Evolutionary conservation across 768 basidiomycete species (phyloP).

Genomic region (Boletus insuetus): DNA sequence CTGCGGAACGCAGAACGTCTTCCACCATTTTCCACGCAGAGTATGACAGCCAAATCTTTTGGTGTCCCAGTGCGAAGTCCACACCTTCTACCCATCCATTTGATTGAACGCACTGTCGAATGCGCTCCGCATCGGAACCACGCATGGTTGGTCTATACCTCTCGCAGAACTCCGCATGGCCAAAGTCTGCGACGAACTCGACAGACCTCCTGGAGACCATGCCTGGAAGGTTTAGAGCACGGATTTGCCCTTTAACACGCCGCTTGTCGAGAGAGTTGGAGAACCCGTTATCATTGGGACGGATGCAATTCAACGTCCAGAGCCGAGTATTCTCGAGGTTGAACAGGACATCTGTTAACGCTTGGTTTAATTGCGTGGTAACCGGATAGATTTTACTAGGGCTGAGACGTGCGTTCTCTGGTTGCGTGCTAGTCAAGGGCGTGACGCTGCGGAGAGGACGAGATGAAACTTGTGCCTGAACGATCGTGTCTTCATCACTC

Average conservation of each 20-base stretch:
- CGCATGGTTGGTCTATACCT: slow-evolving; percentile 52
- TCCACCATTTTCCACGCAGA: slow-evolving; percentile 60
- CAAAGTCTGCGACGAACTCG: slow-evolving; percentile 52
- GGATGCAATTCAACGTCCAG: slow-evolving; percentile 61
- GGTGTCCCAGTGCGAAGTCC: slow-evolving; percentile 55
- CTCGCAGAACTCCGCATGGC: slow-evolving; percentile 48
- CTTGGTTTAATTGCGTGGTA: slow-evolving; percentile 56
- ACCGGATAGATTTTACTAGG: slow-evolving; percentile 54
- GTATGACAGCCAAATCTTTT: slow-evolving; percentile 56
- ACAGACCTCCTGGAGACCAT: slow-evolving; percentile 45
- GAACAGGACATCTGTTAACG: slow-evolving; percentile 45
- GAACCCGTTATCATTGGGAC: slow-evolving; percentile 63
- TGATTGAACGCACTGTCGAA: slow-evolving; percentile 47
- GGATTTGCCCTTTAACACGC: slow-evolving; percentile 56
- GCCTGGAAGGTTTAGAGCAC: slow-evolving; percentile 51
- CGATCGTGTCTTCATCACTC: slow-evolving; percentile 54
- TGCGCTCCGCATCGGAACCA: slow-evolving; percentile 45
- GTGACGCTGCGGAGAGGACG: slow-evolving; percentile 52
- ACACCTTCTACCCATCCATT: slow-evolving; percentile 51
- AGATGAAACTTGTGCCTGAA: slow-evolving; percentile 62
- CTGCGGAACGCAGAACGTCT: slow-evolving; percentile 48
- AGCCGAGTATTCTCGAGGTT: slow-evolving; percentile 44
- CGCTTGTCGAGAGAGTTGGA: slow-evolving; percentile 65
- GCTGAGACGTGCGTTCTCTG: slow-evolving; percentile 45
- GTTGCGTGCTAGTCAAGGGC: slow-evolving; percentile 25